Conservation (phyloP, 768 basidiomycete species). For the Rhodotorula graminis region DNA sequence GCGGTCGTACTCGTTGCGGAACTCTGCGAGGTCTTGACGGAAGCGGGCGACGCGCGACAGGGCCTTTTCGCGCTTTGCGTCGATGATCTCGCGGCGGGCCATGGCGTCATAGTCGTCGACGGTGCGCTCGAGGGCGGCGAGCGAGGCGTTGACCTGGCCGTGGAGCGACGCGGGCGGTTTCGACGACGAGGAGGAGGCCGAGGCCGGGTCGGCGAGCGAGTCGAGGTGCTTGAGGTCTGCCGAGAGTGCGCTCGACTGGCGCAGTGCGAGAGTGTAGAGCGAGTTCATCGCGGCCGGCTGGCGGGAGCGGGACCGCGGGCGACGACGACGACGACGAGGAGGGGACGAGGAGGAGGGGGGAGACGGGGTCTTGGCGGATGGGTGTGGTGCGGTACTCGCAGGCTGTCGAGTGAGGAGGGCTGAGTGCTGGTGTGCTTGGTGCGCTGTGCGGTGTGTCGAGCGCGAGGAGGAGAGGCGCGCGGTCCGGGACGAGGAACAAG, state of each 20-base stretch:
- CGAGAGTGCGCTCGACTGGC: conserved; percentile 82
- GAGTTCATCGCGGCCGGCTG: conserved; percentile 66
- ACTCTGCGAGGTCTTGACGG: conserved; percentile 73
- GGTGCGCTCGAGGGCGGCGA: conserved; percentile 88
- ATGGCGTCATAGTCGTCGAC: conserved; percentile 97
- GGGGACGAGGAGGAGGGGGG: background rate
- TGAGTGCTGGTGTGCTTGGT: too few species aligned
- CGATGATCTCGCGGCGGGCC: conserved; percentile 93
- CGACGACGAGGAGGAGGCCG: conserved; percentile 54
- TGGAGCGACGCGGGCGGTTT: conserved; percentile 46
- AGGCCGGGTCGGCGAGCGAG: conserved; percentile 69
- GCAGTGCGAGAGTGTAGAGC: conserved; percentile 84
- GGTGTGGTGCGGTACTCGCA: too few species aligned
- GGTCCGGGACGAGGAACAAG: too few species aligned
- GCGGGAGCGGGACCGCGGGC: background rate
- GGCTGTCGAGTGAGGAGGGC: too few species aligned
- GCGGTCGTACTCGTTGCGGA: conserved; percentile 74
- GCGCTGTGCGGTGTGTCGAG: background rate
- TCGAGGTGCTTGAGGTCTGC: conserved; percentile 78
- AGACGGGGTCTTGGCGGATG: too few species aligned
- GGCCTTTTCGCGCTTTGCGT: conserved; percentile 93
- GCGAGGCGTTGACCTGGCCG: conserved; percentile 97
- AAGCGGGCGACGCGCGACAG: conserved; percentile 92
- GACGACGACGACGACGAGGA: background rate
- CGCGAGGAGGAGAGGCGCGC: too few species aligned